A percentile compares a stretch with the other conserved stretches of the same genome.
phyloP scores from a whole-genome alignment of 2,329 filamentous ascomycete species.

The Fusarium tuaranense region DNA sequence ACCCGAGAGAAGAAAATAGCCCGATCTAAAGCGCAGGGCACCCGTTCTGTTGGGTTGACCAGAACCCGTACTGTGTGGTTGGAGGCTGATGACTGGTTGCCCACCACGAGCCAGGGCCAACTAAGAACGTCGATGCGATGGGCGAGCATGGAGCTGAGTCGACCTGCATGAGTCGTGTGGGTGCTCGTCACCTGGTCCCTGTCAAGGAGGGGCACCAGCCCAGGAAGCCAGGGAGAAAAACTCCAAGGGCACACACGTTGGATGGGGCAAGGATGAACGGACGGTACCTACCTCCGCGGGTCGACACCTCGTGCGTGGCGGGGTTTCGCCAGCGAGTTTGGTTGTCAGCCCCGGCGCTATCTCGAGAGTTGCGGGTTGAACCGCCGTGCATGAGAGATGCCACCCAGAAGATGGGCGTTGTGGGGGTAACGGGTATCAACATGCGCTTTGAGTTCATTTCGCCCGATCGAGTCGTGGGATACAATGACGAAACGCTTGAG shows the following conservation, averaged over 20 bases:
- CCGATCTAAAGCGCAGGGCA: constrained; percentile 43
- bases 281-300: constrained; percentile 18
- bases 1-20: constrained; percentile 29
- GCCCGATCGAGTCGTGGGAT: constrained; percentile 5
- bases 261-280: constrained; percentile 31
- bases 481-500: constrained; percentile 1
- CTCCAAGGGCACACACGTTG: constrained; percentile 23
- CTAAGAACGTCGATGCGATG: constrained; percentile 32
- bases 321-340: constrained; percentile 36
- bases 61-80: constrained; percentile 34
- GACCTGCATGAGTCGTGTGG: constrained; percentile 40
- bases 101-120: constrained; percentile 27
- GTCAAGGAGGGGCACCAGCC: constrained; percentile 26
- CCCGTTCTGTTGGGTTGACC: constrained; percentile 40
- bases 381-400: constrained; percentile 49
- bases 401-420: constrained; percentile 32
- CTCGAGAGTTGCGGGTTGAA: constrained; percentile 50
- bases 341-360: constrained; percentile 45
- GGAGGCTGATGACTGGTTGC: constrained; percentile 36
- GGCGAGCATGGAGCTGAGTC: constrained; percentile 37
- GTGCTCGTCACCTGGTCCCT: constrained; percentile 36
- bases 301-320: constrained; percentile 34
- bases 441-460: constrained; percentile 15
- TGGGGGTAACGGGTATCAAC: constrained; percentile 28
- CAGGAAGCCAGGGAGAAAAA: constrained; percentile 19